Evolutionary conservation across 2,329 filamentous ascomycete species (phyloP).

Genomic region (Fusarium vanettenii): DNA sequence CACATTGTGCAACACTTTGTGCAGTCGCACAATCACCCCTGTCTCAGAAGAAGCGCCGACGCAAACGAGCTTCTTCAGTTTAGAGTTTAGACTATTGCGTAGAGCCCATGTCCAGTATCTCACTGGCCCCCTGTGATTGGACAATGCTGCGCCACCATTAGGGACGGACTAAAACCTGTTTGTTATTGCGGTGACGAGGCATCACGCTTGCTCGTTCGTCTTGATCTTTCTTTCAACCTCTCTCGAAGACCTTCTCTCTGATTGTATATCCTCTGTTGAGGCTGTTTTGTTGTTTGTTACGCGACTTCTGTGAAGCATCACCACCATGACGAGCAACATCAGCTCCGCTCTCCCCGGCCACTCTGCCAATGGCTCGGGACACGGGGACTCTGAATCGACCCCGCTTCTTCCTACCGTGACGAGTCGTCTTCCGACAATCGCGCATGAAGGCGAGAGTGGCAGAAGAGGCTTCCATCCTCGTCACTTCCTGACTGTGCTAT

Average conservation of each 20-base stretch:
- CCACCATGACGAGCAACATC: slow-evolving; percentile 24
- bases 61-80: slow-evolving; percentile 35
- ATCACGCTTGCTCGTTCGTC: background rate
- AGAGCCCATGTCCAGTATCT: slow-evolving; percentile 28
- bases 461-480: slow-evolving; percentile 55
- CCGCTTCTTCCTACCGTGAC: slow-evolving; percentile 45
- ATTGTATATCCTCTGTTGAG: background rate
- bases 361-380: background rate
- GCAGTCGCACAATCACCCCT: slow-evolving; percentile 11
- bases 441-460: slow-evolving; percentile 58
- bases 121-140: slow-evolving; percentile 15
- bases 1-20: background rate
- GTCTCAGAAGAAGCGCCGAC: background rate
- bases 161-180: slow-evolving; percentile 14
- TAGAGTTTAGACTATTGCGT: slow-evolving; percentile 26
- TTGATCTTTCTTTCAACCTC: background rate
- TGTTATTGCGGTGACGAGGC: slow-evolving; percentile 5
- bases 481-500: slow-evolving; percentile 57
- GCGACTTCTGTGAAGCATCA: background rate
- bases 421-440: slow-evolving; percentile 16
- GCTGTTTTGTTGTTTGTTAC: background rate
- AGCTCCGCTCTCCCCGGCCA: slow-evolving; percentile 10
- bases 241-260: background rate
- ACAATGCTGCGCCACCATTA: slow-evolving; percentile 22
- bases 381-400: slow-evolving; percentile 36